These are phyloP conservation scores for Dactylellina drechsleri DNA, from an alignment of 2,329 filamentous ascomycete species.

Conservation along the genomic window DNA sequence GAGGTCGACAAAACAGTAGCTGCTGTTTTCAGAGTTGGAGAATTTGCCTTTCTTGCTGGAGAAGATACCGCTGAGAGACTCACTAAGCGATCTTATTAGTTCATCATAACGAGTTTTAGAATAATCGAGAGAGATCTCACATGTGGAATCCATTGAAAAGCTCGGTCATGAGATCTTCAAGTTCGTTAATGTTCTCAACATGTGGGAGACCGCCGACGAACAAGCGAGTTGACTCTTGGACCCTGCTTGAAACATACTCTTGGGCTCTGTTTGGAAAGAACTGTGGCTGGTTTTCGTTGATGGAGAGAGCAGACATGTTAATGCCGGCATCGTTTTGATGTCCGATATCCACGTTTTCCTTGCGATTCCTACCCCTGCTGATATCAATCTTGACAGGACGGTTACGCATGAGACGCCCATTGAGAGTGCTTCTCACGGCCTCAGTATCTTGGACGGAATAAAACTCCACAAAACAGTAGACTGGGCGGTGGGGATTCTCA, in stretches of 20 bases:
- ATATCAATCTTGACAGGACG: slow-evolving; percentile 28
- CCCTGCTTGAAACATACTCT: neutral
- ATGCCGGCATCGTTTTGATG: slow-evolving; percentile 1
- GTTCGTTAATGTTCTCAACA: slow-evolving; percentile 38
- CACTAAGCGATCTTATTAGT: slow-evolving; percentile 8
- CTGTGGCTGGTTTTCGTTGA: neutral
- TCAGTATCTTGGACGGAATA: slow-evolving; percentile 16
- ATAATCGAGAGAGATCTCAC: slow-evolving; percentile 6
- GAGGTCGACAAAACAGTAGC: slow-evolving; percentile 45
- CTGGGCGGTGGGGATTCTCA: neutral
- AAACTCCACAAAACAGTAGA: slow-evolving; percentile 41
- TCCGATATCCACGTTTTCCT: neutral
- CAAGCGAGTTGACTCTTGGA: slow-evolving; percentile 23
- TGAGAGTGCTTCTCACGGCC: slow-evolving; percentile 4
- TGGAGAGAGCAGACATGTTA: neutral
- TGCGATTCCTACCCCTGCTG: slow-evolving; percentile 6
- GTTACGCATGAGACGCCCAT: slow-evolving; percentile 30
- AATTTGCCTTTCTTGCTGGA: slow-evolving; percentile 2
- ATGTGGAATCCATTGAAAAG: slow-evolving; percentile 44
- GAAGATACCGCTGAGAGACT: slow-evolving; percentile 33
- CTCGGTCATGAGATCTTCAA: slow-evolving; percentile 39
- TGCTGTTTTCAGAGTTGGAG: slow-evolving; percentile 2
- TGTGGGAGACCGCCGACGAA: slow-evolving; percentile 43
- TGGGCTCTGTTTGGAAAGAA: neutral
- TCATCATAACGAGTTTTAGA: neutral